phyloP scores from a whole-genome alignment of 345 rosid species.

The Citropsis articulata region DNA sequence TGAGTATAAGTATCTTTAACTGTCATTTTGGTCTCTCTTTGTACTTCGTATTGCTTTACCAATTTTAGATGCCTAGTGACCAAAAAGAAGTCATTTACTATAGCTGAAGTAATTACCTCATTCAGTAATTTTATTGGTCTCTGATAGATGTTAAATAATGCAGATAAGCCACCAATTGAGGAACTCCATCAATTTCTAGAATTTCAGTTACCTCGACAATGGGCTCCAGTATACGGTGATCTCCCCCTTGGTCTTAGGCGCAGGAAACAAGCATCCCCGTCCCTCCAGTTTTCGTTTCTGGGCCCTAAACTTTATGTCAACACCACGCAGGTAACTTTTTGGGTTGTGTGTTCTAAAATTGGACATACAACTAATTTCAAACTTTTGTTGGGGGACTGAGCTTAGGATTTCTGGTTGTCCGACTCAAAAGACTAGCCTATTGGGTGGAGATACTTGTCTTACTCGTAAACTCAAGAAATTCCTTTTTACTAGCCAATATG shows the following conservation, averaged over 20 bases:
- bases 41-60: neutral
- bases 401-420: too few species aligned
- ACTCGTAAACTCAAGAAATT: too few species aligned
- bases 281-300: slow-evolving; percentile 78
- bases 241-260: slow-evolving; percentile 79
- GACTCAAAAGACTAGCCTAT: too few species aligned
- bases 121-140: neutral
- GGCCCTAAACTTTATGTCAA: slow-evolving; percentile 92
- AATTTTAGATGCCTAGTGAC: neutral
- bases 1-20: slow-evolving; percentile 35
- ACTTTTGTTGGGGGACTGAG: neutral
- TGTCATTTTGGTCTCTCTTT: neutral
- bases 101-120: neutral
- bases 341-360: slow-evolving; percentile 2
- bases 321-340: slow-evolving; percentile 51
- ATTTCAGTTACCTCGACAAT: slow-evolving; percentile 91
- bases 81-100: neutral
- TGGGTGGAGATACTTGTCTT: too few species aligned
- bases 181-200: slow-evolving; percentile 90
- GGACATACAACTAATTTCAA: neutral
- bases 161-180: slow-evolving; percentile 93
- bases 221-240: slow-evolving; percentile 96
- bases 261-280: slow-evolving; percentile 63
- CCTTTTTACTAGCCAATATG: too few species aligned
- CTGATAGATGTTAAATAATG: slow-evolving; percentile 22